Conservation (phyloP, 768 basidiomycete genomes). For the Mycena belliarum region DNA sequence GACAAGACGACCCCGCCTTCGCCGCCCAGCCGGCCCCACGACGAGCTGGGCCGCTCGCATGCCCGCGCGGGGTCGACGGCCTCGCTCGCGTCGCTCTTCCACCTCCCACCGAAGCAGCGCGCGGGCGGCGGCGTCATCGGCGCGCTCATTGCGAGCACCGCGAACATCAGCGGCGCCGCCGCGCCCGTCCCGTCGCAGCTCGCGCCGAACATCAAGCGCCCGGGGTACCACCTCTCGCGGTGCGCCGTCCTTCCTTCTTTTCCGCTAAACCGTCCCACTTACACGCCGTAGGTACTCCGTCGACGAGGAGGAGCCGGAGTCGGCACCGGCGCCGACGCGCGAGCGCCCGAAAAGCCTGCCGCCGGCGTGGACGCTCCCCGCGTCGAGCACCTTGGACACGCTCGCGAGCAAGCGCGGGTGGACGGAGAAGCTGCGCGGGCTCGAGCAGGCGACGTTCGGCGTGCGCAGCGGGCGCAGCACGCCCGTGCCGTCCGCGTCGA, state of each 20-base stretch:
- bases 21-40: neutral
- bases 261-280: too few species aligned
- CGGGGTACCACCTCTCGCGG: slow-evolving; percentile 69
- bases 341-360: slow-evolving; percentile 13
- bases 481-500: slow-evolving; percentile 29
- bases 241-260: too few species aligned
- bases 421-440: slow-evolving; percentile 27
- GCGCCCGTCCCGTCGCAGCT: slow-evolving; percentile 49
- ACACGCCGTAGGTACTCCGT: too few species aligned
- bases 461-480: slow-evolving; percentile 25
- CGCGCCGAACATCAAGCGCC: slow-evolving; percentile 59
- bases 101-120: slow-evolving; percentile 32
- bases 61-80: slow-evolving; percentile 7
- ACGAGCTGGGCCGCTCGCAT: slow-evolving; percentile 3
- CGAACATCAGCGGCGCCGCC: slow-evolving; percentile 61
- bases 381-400: slow-evolving; percentile 6
- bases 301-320: slow-evolving; percentile 17
- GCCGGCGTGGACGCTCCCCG: neutral
- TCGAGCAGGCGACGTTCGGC: slow-evolving; percentile 42
- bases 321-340: neutral
- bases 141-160: slow-evolving; percentile 70
- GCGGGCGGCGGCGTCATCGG: slow-evolving; percentile 66
- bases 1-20: too few species aligned
- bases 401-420: slow-evolving; percentile 33
- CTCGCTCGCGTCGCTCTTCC: slow-evolving; percentile 1